phyloP scores from a whole-genome alignment of 2,329 filamentous ascomycete species.

The Cytospora chrysosperma region DNA sequence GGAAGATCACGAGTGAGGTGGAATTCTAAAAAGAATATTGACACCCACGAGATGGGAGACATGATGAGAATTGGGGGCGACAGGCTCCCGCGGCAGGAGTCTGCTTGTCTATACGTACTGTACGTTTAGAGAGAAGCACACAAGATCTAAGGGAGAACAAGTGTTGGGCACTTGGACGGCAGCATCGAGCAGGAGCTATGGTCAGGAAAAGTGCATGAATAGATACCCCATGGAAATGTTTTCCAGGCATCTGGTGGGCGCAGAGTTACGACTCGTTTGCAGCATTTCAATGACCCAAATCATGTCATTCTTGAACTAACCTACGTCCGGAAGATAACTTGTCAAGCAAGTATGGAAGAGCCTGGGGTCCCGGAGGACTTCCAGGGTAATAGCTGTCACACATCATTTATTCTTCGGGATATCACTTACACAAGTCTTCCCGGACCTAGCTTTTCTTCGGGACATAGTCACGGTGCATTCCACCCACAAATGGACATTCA shows the following conservation, averaged over 20 bases:
- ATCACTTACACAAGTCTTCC: not conserved
- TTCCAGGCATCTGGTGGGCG: not conserved
- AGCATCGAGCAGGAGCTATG: constrained; percentile 2
- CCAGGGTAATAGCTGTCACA: too few species aligned
- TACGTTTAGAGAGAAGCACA: not conserved
- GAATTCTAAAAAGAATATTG: not conserved
- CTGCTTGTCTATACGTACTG: not conserved
- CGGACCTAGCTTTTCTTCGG: too few species aligned
- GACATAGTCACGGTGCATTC: not conserved
- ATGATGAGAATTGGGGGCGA: not conserved
- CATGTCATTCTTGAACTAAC: not conserved
- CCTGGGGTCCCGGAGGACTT: not conserved
- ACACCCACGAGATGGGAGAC: not conserved
- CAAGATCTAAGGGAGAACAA: not conserved
- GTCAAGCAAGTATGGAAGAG: not conserved
- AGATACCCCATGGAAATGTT: constrained; percentile 10
- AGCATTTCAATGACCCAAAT: not conserved
- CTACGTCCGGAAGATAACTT: not conserved
- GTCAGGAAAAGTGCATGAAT: not conserved
- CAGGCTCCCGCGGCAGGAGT: not conserved
- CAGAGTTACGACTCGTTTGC: not conserved
- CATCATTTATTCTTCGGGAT: too few species aligned
- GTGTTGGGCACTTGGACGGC: not conserved
- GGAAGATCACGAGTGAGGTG: not conserved
- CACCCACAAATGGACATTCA: not conserved